Conservation (phyloP, 495 filamentous ascomycete species). For the Parachaetomium inaequale region DNA sequence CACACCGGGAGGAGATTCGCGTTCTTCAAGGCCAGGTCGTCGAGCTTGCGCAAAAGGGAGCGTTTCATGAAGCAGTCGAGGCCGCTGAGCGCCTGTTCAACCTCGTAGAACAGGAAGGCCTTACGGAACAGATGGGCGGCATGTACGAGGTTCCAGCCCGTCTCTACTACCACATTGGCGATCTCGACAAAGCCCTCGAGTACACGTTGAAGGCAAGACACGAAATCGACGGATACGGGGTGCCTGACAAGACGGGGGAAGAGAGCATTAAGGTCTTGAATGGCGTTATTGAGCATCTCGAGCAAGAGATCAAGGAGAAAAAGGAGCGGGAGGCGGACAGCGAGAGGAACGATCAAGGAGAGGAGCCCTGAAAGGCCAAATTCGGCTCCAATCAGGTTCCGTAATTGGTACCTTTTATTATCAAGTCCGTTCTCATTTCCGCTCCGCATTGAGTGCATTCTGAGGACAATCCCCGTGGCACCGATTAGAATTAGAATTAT, state of each 20-base stretch:
- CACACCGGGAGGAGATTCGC: conserved; percentile 21
- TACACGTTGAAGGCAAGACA: conserved; percentile 25
- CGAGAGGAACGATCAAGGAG: background rate
- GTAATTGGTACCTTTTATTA: background rate
- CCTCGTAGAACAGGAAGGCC: conserved; percentile 27
- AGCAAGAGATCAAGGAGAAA: conserved; percentile 13
- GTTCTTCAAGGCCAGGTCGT: conserved; percentile 25
- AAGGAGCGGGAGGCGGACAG: background rate
- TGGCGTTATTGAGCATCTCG: conserved; percentile 7
- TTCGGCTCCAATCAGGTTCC: too few relatives aligned
- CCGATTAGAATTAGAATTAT: too few relatives aligned
- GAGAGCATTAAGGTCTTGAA: conserved; percentile 15
- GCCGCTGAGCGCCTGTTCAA: conserved; percentile 24
- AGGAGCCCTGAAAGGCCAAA: background rate
- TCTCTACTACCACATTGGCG: conserved; percentile 32
- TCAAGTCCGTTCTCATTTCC: too few relatives aligned
- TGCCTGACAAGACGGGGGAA: conserved; percentile 35
- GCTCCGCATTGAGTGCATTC: too few relatives aligned
- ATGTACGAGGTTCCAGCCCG: conserved; percentile 34
- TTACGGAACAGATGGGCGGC: conserved; percentile 30
- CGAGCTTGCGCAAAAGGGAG: conserved; percentile 26
- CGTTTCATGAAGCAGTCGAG: conserved; percentile 27
- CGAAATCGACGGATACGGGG: conserved; percentile 24
- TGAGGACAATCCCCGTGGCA: too few relatives aligned
- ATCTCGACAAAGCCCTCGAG: conserved; percentile 29